These are phyloP conservation scores for Myotisia sp. DNA, from an alignment of 2,329 filamentous ascomycete species.

Conservation along the genomic window DNA sequence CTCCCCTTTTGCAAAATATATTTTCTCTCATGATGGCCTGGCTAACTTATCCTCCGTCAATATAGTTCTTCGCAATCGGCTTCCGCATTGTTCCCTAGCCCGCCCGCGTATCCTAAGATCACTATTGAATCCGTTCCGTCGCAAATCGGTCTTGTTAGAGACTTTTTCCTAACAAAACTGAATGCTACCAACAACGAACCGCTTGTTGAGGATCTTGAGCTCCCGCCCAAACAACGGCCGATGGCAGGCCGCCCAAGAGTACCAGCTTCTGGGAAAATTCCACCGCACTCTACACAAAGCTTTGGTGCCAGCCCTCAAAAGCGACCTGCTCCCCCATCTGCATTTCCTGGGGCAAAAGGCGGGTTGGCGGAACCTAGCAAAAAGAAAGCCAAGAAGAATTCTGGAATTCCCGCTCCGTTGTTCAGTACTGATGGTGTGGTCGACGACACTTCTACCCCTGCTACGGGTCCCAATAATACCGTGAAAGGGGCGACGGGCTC, in stretches of 20 bases:
- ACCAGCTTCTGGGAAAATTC: constrained; percentile 34
- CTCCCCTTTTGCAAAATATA: constrained; percentile 3
- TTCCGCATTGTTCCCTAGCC: constrained; percentile 48
- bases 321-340: constrained; percentile 9
- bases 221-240: constrained; percentile 74
- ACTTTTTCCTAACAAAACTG: constrained; percentile 82
- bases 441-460: not conserved
- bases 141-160: constrained; percentile 76
- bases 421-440: constrained; percentile 17
- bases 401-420: constrained; percentile 18
- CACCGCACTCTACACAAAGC: constrained; percentile 16
- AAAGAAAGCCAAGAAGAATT: constrained; percentile 31
- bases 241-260: constrained; percentile 30
- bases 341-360: constrained; percentile 15
- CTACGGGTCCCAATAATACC: not conserved
- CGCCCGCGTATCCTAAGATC: constrained; percentile 60
- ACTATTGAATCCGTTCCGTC: constrained; percentile 61
- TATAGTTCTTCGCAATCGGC: constrained; percentile 32
- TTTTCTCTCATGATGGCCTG: constrained; percentile 5
- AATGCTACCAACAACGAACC: constrained; percentile 70
- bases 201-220: constrained; percentile 83
- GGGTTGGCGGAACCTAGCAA: constrained; percentile 25
- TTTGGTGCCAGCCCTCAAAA: constrained; percentile 9
- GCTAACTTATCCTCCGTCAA: constrained; percentile 5
- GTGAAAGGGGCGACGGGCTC: constrained; percentile 1